Evolutionary conservation across 2,329 filamentous ascomycete species (phyloP), one percentile per base, ranked within the genome.

Genomic region (Aspergillus sp.): DNA sequence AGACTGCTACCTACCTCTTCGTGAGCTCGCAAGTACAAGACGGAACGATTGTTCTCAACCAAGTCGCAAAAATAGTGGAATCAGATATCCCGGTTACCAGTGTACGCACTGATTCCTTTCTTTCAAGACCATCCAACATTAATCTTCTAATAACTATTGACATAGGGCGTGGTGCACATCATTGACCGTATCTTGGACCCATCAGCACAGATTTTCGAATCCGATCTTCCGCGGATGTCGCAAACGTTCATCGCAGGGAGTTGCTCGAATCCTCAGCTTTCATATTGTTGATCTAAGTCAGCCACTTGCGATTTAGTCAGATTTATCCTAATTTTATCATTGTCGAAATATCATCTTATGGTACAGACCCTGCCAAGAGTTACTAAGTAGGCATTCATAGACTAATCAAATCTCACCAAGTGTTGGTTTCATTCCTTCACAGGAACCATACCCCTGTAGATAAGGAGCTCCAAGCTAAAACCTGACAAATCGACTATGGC

Each of bases 1-100:
- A 60, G 53, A 53, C 58, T 8, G 58, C 44, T 1, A 60, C 25
- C 8, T 52, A 57, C 39, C 54, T 60, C 17, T 57, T 44, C 6
- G 44, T 57, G 2, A 48, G 58, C 3, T 54, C 53, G 1, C 36
- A 57, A 27, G 21, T 44, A 15, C 25, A 47, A 5, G 36, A 55
- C 5, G 36, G 38, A 0, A 8, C 44, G 4, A 5, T 60, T 15
- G 10, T 60, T 11, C 38, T 60, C 6, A 60, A 60, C 3, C 10
- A 57, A 15, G 58, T 60, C 11, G 58, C 30, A 6, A 44, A 3
- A 5, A 48, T 60, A 5, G 58, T 60, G 6, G 58, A 57, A 13
- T 25, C 17, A 3, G 54, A 57, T 52, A 30, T 51, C 1, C 23
- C 48, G 2, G 8, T 51, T 5, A 55, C 57, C 3, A 54, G 38